Base-by-base conservation (phyloP, 2,329 filamentous ascomycete genomes). In the Phaeomoniella chlamydospora region DNA sequence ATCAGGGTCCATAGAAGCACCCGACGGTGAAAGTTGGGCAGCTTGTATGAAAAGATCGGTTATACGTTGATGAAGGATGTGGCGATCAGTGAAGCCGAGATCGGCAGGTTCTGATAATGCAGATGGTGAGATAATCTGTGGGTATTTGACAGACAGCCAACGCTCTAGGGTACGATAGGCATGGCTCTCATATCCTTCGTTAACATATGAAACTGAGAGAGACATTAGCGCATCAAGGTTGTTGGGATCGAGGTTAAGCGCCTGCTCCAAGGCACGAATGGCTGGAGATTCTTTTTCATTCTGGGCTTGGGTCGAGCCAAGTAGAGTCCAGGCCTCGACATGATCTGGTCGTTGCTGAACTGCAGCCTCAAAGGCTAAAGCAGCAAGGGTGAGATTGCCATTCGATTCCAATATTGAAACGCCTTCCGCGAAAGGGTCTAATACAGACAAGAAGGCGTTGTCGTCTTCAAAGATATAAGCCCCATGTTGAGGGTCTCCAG, bases 261-360 rank as follows among this genome's bases (percentile, higher is more conserved):
- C 86, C 54, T 90, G 82, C 58, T 96, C 88, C 41, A 96, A 67
- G 3, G 90, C 90, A 19, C 90, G 79, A 45, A 98, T 94, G 2
- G 90, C 90, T 0, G 90, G 88, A 5, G 85, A 81, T 58, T 98
- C 90, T 63, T 98, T 98, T 59, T 98, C 90, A 57, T 98, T 98
- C 57, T 98, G 90, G 14, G 90, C 90, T 61, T 98, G 90, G 13
- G 87, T 83, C 37, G 80, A 79, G 36, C 90, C 90, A 18, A 98
- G 73, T 49, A 86, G 80, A 6, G 87, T 84, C 90, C 90, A 98
- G 2, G 90, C 90, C 37, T 93, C 82, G 26, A 88, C 76, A 55
- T 96, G 88, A 37, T 80, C 68, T 1, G 85, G 74, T 42, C 94
- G 77, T 60, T 88, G 86, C 57, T 94, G 87, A 4, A 88, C 84